phyloP scores from a whole-genome alignment of 83 land plant genomes.

The Thuja plicata region DNA sequence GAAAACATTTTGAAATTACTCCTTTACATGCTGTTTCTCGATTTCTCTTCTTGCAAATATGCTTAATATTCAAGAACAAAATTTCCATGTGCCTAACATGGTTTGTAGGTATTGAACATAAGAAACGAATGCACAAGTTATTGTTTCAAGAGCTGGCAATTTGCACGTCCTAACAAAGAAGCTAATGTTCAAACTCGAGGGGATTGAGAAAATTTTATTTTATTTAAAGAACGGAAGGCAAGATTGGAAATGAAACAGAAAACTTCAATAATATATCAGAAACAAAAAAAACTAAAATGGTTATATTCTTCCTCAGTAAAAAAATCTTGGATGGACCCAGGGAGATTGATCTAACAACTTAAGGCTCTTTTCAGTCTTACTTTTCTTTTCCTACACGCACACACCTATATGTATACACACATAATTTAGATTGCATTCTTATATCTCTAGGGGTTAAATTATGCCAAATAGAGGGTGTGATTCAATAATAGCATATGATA shows the following conservation, averaged over 20 bases:
- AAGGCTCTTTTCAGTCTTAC: no score
- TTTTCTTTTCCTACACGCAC: no score
- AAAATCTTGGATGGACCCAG: not conserved
- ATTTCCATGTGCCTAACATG: not conserved
- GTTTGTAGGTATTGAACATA: not conserved
- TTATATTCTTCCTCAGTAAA: not conserved
- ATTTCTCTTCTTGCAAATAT: not conserved
- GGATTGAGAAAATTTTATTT: not conserved
- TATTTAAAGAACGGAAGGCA: not conserved
- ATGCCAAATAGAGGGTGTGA: no score
- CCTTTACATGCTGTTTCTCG: not conserved
- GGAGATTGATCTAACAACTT: not conserved
- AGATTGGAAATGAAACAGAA: not conserved
- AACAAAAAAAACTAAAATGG: no score
- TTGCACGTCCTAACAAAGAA: not conserved
- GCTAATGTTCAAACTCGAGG: not conserved
- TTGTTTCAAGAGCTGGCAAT: not conserved
- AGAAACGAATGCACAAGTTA: not conserved
- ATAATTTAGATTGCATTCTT: no score
- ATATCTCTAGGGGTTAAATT: no score
- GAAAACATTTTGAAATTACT: not conserved
- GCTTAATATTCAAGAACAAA: not conserved
- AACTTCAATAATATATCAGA: not conserved
- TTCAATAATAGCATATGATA: no score
- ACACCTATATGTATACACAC: no score